A percentile compares a stretch with the other conserved stretches of the same genome.
phyloP scores from a whole-genome alignment of 73 alveolate genomes.

The Tetrahymena malaccensis region DNA sequence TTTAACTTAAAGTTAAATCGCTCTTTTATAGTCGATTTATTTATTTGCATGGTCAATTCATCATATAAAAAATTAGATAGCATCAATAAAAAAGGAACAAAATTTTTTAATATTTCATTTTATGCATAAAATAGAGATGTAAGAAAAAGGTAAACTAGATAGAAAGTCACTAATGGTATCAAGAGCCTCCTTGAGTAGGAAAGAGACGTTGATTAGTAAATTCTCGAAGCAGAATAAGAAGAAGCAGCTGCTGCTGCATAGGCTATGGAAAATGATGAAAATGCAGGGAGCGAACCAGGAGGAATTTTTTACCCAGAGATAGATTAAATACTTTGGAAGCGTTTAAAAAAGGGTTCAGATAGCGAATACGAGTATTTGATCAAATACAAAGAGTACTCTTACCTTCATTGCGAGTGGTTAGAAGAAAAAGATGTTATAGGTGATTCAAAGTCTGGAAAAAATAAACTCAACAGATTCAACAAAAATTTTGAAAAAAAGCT shows the following conservation, averaged over 20 bases:
- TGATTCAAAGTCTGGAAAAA: conserved; percentile 30
- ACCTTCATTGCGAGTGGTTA: conserved; percentile 37
- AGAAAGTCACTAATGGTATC: background rate
- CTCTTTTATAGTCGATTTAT: background rate
- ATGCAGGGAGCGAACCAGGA: conserved; percentile 13
- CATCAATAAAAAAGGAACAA: background rate
- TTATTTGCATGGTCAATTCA: background rate
- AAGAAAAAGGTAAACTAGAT: background rate
- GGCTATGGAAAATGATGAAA: conserved; percentile 10
- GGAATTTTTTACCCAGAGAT: conserved; percentile 34
- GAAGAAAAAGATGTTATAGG: conserved; percentile 8
- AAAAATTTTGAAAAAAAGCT: conserved; percentile 31
- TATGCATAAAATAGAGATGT: background rate
- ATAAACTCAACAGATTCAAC: conserved; percentile 36
- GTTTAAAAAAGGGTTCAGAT: background rate
- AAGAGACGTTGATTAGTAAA: background rate
- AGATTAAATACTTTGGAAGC: conserved; percentile 29
- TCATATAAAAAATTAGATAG: background rate
- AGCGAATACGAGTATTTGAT: background rate
- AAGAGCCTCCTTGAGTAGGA: background rate
- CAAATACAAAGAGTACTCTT: conserved; percentile 20
- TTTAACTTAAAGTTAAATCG: too few species aligned
- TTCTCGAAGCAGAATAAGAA: background rate
- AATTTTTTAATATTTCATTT: background rate
- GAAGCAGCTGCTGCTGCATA: background rate